These are phyloP conservation scores for Pseudoneurospora amorphoporcata DNA, from an alignment of 495 filamentous ascomycete species.

Conservation along the genomic window DNA sequence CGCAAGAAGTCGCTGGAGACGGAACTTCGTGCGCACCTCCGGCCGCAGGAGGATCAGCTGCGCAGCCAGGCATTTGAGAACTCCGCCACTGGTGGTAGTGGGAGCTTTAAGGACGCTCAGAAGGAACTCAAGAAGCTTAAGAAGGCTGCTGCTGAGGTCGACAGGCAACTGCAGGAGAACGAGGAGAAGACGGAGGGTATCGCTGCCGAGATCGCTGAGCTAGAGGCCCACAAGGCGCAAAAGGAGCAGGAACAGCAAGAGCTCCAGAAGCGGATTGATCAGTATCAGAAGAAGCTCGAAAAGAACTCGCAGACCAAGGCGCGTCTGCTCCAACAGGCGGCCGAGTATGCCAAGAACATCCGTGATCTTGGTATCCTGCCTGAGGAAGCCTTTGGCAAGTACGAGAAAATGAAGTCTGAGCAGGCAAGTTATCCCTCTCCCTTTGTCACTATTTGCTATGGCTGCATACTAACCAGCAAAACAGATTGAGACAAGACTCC, in stretches of 20 bases:
- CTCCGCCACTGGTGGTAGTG: slow-evolving; percentile 45
- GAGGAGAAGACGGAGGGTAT: slow-evolving; percentile 60
- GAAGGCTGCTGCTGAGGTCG: slow-evolving; percentile 50
- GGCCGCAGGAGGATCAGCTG: slow-evolving; percentile 78
- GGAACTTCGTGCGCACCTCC: slow-evolving; percentile 76
- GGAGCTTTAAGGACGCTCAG: slow-evolving; percentile 68
- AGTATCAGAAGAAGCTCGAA: slow-evolving; percentile 82
- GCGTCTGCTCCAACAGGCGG: slow-evolving; percentile 59
- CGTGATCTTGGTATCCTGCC: slow-evolving; percentile 87
- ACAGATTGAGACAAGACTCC: slow-evolving; percentile 70
- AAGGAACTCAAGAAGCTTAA: slow-evolving; percentile 69
- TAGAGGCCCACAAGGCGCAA: slow-evolving; percentile 54
- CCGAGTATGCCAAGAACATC: slow-evolving; percentile 77
- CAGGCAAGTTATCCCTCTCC: slow-evolving; percentile 33
- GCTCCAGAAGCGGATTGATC: slow-evolving; percentile 70
- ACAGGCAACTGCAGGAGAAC: slow-evolving; percentile 57
- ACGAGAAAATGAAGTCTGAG: slow-evolving; percentile 68
- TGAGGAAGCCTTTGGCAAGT: slow-evolving; percentile 89
- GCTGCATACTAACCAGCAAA: slow-evolving; percentile 10
- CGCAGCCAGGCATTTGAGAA: slow-evolving; percentile 65
- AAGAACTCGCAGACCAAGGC: slow-evolving; percentile 82
- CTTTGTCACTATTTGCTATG: neutral
- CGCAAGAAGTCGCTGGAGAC: slow-evolving; percentile 71
- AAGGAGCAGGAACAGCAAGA: slow-evolving; percentile 62
- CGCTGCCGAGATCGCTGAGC: slow-evolving; percentile 45